A percentile compares a stretch with the other conserved stretches of the same genome.
These are phyloP conservation scores for Scutellaria barbata DNA, from an alignment of 257 asterid genomes.

Conservation along the genomic window DNA sequence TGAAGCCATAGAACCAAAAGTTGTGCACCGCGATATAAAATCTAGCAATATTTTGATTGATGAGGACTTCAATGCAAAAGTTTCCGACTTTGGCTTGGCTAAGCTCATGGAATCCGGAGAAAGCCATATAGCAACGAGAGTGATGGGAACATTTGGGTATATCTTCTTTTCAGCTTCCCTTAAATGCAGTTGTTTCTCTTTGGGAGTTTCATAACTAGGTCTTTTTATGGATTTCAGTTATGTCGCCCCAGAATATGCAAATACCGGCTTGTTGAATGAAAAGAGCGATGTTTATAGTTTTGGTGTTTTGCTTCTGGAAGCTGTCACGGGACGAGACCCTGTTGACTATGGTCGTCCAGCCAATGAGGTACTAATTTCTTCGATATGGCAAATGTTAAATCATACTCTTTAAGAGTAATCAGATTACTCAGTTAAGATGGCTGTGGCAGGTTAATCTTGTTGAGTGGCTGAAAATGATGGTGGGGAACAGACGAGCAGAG, in stretches of 20 bases:
- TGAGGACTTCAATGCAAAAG: slow-evolving; percentile 81
- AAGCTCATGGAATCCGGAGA: slow-evolving; percentile 92
- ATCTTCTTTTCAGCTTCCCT: slow-evolving; percentile 12
- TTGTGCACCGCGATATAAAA: slow-evolving; percentile 92
- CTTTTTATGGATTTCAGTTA: slow-evolving; percentile 58
- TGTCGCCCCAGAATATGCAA: slow-evolving; percentile 98
- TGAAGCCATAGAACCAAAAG: slow-evolving; percentile 96
- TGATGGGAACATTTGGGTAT: slow-evolving; percentile 99
- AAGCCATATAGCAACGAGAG: slow-evolving; percentile 94
- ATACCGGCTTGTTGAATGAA: slow-evolving; percentile 86
- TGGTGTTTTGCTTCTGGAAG: slow-evolving; percentile 87
- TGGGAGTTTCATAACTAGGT: slow-evolving; percentile 14
- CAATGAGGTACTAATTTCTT: slow-evolving; percentile 60
- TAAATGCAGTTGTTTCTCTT: not conserved
- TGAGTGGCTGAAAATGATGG: slow-evolving; percentile 98
- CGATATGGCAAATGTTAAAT: not conserved
- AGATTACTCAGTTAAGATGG: not conserved
- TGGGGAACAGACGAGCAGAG: slow-evolving; percentile 84
- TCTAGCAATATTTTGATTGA: slow-evolving; percentile 95
- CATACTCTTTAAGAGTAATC: not conserved
- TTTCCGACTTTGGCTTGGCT: slow-evolving; percentile 98
- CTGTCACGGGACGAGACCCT: slow-evolving; percentile 93
- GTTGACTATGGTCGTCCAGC: slow-evolving; percentile 93
- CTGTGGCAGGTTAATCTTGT: slow-evolving; percentile 83
- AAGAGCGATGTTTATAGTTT: slow-evolving; percentile 93